Evolutionary conservation across 2,329 filamentous ascomycete species (phyloP), one percentile per base, ranked within the genome.

Genomic region (Shiraia bambusicola): DNA sequence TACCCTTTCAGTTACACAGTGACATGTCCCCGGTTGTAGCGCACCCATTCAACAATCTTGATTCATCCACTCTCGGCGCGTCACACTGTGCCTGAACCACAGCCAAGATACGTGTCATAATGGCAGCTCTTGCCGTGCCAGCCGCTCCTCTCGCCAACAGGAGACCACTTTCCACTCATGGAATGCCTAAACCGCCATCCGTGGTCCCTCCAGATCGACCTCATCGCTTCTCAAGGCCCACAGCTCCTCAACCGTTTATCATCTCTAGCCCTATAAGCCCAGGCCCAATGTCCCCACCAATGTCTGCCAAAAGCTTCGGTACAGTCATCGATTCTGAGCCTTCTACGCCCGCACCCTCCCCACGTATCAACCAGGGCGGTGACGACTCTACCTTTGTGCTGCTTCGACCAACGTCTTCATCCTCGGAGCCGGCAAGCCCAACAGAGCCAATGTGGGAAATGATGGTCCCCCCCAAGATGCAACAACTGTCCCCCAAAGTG

Each of bases 261-360:
- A 28, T 42, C 16, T 52, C 54, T 34, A 45, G 38, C 14, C 50
- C 53, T 27, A 47, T 51, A 42, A 52, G 52, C 39, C 60, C 54
- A 29, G 54, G 49, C 16, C 52, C 52, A 43, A 53, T 59, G 51
- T 64, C 64, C 14, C 64, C 65, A n/a, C 64, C 63, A 15, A 60
- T 66, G 58, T 66, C 64, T 10, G 64, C 62, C 5, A 61, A 51
- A 37, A 65, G 61, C 6, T 65, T 68, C 28, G 58, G 59, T 28
- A 69, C 65, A 1, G 59, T 67, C 34, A 67, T 66, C 45, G 65
- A 67, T 37, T 67, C 64, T 2, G 63, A 59, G 17, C 63, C 65
- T n/a, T 66, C 63, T 6, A 66, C 65, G n/a, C 65, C 65, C 31
- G 62, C 63, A 7, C 65, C 58, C 34, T 67, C 63, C 24, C 65